These are phyloP conservation scores for Auriscalpium microsporum DNA, from an alignment of 768 basidiomycete genomes.

Conservation along the genomic window DNA sequence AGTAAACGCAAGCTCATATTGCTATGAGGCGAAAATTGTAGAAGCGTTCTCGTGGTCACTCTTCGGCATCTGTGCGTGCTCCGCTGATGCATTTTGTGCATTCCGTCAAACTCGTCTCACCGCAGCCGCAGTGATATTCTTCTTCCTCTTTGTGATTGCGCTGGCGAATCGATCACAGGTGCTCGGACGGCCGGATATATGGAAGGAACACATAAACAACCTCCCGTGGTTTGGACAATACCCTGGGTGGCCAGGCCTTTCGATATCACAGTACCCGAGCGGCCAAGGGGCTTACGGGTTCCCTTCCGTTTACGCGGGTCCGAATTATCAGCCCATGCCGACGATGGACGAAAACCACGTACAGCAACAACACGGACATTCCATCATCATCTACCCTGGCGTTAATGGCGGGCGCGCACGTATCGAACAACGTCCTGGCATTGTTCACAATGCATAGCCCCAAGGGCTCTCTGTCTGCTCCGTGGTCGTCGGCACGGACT, in stretches of 20 bases:
- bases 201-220: constrained; percentile 51
- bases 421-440: constrained; percentile 52
- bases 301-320: neutral
- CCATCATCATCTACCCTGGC: constrained; percentile 62
- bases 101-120: neutral
- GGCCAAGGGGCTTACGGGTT: constrained; percentile 3
- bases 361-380: constrained; percentile 48
- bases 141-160: constrained; percentile 36
- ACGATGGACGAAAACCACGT: constrained; percentile 31
- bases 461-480: too few species aligned
- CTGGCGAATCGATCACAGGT: constrained; percentile 49
- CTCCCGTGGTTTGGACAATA: constrained; percentile 72
- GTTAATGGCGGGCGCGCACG: constrained; percentile 49
- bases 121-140: constrained; percentile 30
- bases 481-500: too few species aligned
- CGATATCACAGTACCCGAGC: too few species aligned
- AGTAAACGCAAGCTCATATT: constrained; percentile 53
- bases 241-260: constrained; percentile 38
- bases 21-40: constrained; percentile 74
- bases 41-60: constrained; percentile 74
- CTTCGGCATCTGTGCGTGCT: constrained; percentile 42
- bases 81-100: neutral
- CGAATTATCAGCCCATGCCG: too few species aligned
- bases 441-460: constrained; percentile 7
- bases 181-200: constrained; percentile 46